These are phyloP conservation scores for Coniochaeta sp. DNA, from an alignment of 2,329 filamentous ascomycete genomes.

Conservation along the genomic window DNA sequence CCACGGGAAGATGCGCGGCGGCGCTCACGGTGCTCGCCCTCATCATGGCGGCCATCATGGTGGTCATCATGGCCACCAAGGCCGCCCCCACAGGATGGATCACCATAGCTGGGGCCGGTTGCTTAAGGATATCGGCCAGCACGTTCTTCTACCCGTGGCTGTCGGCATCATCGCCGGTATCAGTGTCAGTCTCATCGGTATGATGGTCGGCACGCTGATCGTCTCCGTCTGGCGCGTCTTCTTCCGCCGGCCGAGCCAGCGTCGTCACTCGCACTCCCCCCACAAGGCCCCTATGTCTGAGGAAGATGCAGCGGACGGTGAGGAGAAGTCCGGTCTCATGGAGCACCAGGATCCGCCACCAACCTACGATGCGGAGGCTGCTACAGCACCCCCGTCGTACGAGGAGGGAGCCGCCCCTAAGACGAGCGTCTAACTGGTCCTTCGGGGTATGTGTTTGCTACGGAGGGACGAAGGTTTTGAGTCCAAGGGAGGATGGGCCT, in stretches of 20 bases:
- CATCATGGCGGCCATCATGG: conserved; percentile 10
- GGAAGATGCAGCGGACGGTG: conserved; percentile 22
- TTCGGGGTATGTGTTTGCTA: no score
- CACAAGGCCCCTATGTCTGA: conserved; percentile 30
- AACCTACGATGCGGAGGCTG: conserved; percentile 15
- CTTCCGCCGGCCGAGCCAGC: conserved; percentile 22
- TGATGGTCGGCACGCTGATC: conserved; percentile 56
- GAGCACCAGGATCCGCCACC: conserved; percentile 24
- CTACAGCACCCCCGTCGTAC: neutral
- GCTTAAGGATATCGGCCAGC: conserved; percentile 48
- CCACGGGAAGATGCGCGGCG: conserved; percentile 25
- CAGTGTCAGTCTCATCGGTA: conserved; percentile 58
- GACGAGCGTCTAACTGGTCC: neutral
- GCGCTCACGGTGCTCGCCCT: conserved; percentile 12
- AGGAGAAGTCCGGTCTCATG: conserved; percentile 47
- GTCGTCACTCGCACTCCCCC: conserved; percentile 13
- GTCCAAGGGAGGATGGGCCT: no score
- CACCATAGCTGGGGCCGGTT: conserved; percentile 36
- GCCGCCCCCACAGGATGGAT: conserved; percentile 10
- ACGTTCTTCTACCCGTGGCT: conserved; percentile 60
- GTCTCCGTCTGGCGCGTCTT: conserved; percentile 52
- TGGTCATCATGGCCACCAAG: no score
- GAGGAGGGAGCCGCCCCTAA: neutral
- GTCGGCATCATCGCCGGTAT: conserved; percentile 65
- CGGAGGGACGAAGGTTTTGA: no score